Evolutionary conservation across 805 yeast species (phyloP).

Genomic region (Isabelozyma pseudorhagii): DNA sequence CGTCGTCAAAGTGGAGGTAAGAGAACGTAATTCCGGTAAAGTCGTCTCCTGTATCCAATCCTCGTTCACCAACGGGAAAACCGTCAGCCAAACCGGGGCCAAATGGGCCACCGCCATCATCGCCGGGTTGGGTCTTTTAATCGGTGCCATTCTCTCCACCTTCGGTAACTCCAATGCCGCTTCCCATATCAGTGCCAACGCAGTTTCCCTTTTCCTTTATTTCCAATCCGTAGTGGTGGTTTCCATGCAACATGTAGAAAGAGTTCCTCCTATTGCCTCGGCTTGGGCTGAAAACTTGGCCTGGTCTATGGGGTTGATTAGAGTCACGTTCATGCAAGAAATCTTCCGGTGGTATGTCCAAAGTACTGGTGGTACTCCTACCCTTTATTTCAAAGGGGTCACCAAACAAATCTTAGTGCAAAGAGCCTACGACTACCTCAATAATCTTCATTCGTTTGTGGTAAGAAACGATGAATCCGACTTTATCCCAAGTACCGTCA

Average conservation of each 20-base stretch:
- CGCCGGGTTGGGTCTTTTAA: conserved; percentile 81
- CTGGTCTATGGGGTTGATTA: conserved; percentile 92
- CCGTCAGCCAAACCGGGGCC: conserved; percentile 75
- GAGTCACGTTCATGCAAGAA: conserved; percentile 76
- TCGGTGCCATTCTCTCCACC: conserved; percentile 78
- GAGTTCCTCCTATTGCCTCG: conserved; percentile 87
- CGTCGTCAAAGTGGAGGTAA: conserved; percentile 54
- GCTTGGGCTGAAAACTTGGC: conserved; percentile 91
- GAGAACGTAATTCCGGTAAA: conserved; percentile 37
- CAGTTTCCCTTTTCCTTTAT: conserved; percentile 78
- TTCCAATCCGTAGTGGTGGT: conserved; percentile 87
- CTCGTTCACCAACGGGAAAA: conserved; percentile 70
- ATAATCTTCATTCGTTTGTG: conserved; percentile 18
- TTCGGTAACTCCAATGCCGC: conserved; percentile 90
- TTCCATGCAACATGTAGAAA: conserved; percentile 78
- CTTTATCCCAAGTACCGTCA: conserved; percentile 4
- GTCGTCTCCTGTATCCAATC: conserved; percentile 73
- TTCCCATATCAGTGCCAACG: conserved; percentile 82
- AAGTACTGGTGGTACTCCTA: conserved; percentile 85
- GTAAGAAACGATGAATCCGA: neutral
- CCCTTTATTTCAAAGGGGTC: conserved; percentile 58
- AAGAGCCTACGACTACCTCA: conserved; percentile 44
- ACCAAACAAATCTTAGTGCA: conserved; percentile 74
- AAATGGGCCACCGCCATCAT: conserved; percentile 93
- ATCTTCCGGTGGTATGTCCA: conserved; percentile 83